A percentile compares a stretch with the other conserved stretches of the same genome.
These are phyloP conservation scores for Candida schatavii DNA, from an alignment of 805 yeast genomes.

Conservation along the genomic window DNA sequence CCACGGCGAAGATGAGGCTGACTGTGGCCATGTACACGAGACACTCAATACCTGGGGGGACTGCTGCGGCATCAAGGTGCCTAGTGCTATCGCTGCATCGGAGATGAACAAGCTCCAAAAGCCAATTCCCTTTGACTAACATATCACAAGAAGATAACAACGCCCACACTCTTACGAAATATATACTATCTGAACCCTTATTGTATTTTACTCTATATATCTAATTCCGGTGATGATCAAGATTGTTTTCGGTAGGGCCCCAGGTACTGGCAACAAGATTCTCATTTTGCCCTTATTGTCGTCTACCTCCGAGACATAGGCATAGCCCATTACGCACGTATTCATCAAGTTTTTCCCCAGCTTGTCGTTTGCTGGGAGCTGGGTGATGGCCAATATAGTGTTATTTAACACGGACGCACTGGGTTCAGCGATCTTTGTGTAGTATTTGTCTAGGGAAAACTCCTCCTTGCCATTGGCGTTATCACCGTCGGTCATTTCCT, in stretches of 20 bases:
- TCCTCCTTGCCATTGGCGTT: constrained; percentile 21
- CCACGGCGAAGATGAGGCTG: constrained; percentile 17
- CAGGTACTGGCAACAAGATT: constrained; percentile 84
- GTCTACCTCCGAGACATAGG: constrained; percentile 68
- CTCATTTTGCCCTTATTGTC: constrained; percentile 68
- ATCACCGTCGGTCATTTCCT: constrained; percentile 15
- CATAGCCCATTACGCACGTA: constrained; percentile 74
- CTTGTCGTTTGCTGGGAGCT: constrained; percentile 33
- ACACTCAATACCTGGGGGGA: constrained; percentile 79
- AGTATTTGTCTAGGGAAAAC: constrained; percentile 31
- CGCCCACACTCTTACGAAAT: no score
- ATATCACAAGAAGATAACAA: no score
- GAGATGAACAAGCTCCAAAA: constrained; percentile 35
- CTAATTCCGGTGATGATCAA: constrained; percentile 75
- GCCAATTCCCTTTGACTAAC: constrained; percentile 68
- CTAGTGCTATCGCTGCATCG: constrained; percentile 92
- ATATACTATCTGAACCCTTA: no score
- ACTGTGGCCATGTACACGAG: constrained; percentile 14
- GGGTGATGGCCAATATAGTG: constrained; percentile 64
- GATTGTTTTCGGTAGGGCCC: constrained; percentile 72
- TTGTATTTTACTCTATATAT: constrained; percentile 77
- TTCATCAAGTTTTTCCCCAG: constrained; percentile 49
- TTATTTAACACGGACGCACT: constrained; percentile 62
- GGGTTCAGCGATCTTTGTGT: constrained; percentile 40
- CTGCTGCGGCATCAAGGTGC: constrained; percentile 95